A percentile compares a stretch with the other conserved stretches of the same genome.
Conservation (phyloP, 78 protist species). For the Dictyostelium purpureum region DNA sequence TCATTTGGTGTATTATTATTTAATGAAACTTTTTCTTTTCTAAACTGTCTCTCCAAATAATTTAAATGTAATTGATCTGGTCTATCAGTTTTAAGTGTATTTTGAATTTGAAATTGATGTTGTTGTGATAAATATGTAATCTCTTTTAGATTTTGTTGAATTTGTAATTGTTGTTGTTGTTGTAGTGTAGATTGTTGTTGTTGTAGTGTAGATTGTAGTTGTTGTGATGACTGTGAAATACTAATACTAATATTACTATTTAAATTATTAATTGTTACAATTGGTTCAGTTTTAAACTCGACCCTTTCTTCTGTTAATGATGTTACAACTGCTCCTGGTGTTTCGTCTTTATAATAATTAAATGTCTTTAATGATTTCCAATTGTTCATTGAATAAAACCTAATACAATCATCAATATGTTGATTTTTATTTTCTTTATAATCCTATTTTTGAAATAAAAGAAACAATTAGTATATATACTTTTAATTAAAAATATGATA, state of each 20-base stretch:
- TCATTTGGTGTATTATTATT: not conserved
- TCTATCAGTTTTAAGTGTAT: conserved; percentile 37
- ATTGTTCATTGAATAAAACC: conserved; percentile 22
- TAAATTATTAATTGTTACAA: not conserved
- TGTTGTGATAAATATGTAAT: conserved; percentile 5
- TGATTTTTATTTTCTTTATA: conserved; percentile 25
- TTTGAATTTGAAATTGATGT: conserved; percentile 21
- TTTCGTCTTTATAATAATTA: conserved; percentile 2
- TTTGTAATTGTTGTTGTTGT: not conserved
- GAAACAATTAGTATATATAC: not conserved
- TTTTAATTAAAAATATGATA: not conserved
- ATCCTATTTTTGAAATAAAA: conserved; percentile 8
- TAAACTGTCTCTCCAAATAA: conserved; percentile 60
- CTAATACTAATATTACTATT: not conserved
- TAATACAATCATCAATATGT: conserved; percentile 65
- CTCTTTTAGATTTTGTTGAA: not conserved
- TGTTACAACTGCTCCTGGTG: conserved; percentile 25
- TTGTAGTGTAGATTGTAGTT: not conserved
- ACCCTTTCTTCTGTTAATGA: conserved; percentile 11
- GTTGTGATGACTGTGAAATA: not conserved
- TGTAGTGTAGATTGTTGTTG: not conserved
- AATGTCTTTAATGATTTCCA: conserved; percentile 48
- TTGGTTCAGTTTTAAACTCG: conserved; percentile 37
- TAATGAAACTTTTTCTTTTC: conserved; percentile 10
- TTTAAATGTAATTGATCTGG: conserved; percentile 54